phyloP scores from a whole-genome alignment of 768 basidiomycete species.

The Psilocybe tampanensis region DNA sequence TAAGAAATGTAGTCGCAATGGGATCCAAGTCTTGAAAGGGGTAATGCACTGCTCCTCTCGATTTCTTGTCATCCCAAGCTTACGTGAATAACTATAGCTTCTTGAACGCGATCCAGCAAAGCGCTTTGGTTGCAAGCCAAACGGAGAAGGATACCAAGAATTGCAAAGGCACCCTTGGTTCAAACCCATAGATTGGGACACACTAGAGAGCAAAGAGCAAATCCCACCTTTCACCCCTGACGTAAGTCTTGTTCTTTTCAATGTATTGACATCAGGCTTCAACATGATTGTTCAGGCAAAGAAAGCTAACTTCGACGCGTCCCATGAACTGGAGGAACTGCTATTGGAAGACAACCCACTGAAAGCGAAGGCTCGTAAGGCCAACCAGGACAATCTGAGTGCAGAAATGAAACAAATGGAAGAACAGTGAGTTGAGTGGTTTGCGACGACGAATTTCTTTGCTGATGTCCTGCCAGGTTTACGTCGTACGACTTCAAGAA shows the following conservation, averaged over 20 bases:
- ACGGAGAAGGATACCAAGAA: constrained; percentile 80
- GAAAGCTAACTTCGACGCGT: constrained; percentile 99
- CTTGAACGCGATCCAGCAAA: constrained; percentile 83
- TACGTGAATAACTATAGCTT: constrained; percentile 49
- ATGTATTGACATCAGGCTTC: constrained; percentile 5
- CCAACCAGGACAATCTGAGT: constrained; percentile 85
- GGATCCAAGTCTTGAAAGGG: constrained; percentile 77
- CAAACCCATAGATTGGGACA: constrained; percentile 84
- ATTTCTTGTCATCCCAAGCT: constrained; percentile 2
- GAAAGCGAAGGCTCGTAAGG: constrained; percentile 91
- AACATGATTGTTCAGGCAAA: constrained; percentile 65
- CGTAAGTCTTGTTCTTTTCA: constrained; percentile 41
- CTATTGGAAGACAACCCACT: constrained; percentile 95
- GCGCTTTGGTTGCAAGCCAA: constrained; percentile 81
- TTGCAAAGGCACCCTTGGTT: constrained; percentile 88
- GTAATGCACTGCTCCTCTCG: constrained; percentile 49
- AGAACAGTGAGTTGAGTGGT: constrained; percentile 70
- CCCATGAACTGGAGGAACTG: constrained; percentile 96
- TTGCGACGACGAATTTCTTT: not conserved
- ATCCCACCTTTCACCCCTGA: constrained; percentile 90
- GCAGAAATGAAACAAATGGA: constrained; percentile 98
- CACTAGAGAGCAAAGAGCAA: constrained; percentile 74
- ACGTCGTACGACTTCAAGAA: constrained; percentile 91
- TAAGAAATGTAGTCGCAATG: constrained; percentile 72
- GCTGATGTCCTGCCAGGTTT: constrained; percentile 54